These are phyloP conservation scores for Ophiostoma perfectum DNA, from an alignment of 2,329 filamentous ascomycete species.

Conservation along the genomic window DNA sequence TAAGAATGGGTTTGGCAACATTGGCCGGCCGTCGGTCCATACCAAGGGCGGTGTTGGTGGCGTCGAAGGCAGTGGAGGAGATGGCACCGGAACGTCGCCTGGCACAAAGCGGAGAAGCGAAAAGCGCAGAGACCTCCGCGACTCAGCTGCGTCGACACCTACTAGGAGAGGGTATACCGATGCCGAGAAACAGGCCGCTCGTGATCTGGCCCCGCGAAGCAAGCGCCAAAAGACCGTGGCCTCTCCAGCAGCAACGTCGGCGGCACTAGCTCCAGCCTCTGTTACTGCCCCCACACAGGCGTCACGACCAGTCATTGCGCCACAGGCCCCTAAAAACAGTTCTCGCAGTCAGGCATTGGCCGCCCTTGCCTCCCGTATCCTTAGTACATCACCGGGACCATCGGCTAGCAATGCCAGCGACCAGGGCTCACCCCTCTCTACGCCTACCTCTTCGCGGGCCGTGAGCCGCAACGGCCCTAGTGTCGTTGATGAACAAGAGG, in stretches of 20 bases:
- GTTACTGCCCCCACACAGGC: neutral
- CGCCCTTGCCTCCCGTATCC: neutral
- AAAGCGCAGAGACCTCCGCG: constrained; percentile 21
- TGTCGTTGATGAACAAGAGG: neutral
- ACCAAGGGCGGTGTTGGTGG: neutral
- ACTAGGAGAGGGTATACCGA: constrained; percentile 6
- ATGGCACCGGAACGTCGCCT: neutral
- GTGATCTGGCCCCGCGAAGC: neutral
- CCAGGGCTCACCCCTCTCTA: neutral
- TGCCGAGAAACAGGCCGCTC: neutral
- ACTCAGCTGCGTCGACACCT: constrained; percentile 15
- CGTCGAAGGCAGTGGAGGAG: neutral
- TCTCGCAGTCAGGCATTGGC: neutral
- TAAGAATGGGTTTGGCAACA: constrained; percentile 53
- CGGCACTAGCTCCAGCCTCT: neutral
- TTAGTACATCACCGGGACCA: neutral
- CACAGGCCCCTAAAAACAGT: neutral
- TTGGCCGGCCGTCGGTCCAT: constrained; percentile 44
- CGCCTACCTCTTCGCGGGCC: neutral
- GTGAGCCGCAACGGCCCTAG: neutral
- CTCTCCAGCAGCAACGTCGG: neutral
- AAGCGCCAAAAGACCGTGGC: neutral
- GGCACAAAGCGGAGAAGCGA: constrained; percentile 1
- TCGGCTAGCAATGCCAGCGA: neutral
- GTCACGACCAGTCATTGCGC: neutral